Evolutionary conservation across 371 early-diverging fungal genomes (phyloP).

Genomic region (Smittium mucronatum): DNA sequence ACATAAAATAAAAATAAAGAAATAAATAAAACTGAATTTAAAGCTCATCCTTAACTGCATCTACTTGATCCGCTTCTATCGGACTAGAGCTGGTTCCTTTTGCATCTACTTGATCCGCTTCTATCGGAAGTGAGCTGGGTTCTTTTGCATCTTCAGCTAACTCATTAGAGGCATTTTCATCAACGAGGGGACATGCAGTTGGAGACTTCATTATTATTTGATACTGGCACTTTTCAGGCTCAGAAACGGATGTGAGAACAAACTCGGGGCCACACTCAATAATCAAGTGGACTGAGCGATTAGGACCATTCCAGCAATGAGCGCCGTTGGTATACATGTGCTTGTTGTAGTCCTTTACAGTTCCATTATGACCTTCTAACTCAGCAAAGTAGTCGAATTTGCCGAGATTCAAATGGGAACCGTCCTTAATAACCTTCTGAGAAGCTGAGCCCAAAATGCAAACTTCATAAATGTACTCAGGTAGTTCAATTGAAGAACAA

Average conservation of each 20-base stretch:
- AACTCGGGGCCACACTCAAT: constrained; percentile 58
- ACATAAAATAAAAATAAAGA: too few species aligned
- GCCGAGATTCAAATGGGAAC: constrained; percentile 51
- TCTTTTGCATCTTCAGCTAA: too few species aligned
- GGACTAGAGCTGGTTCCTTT: too few species aligned
- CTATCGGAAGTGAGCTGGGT: too few species aligned
- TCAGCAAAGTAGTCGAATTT: constrained; percentile 29
- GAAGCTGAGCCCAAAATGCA: constrained; percentile 63
- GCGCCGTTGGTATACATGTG: constrained; percentile 59
- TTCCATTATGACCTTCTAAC: background rate
- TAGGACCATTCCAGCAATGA: constrained; percentile 89
- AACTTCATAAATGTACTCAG: constrained; percentile 73
- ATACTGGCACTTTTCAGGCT: constrained; percentile 92
- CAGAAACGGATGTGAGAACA: constrained; percentile 53
- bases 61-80: too few species aligned
- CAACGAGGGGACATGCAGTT: constrained; percentile 59
- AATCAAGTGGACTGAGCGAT: constrained; percentile 46
- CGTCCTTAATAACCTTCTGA: constrained; percentile 53
- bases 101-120: too few species aligned
- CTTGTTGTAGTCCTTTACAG: constrained; percentile 15
- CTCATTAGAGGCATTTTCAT: too few species aligned
- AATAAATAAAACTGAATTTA: too few species aligned
- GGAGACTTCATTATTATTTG: constrained; percentile 52
- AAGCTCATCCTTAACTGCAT: too few species aligned
- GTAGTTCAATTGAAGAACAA: constrained; percentile 52